A percentile compares a stretch with the other conserved stretches of the same genome.
Conservation (phyloP, 768 basidiomycete species). For the Cystobasidium onofrii region DNA sequence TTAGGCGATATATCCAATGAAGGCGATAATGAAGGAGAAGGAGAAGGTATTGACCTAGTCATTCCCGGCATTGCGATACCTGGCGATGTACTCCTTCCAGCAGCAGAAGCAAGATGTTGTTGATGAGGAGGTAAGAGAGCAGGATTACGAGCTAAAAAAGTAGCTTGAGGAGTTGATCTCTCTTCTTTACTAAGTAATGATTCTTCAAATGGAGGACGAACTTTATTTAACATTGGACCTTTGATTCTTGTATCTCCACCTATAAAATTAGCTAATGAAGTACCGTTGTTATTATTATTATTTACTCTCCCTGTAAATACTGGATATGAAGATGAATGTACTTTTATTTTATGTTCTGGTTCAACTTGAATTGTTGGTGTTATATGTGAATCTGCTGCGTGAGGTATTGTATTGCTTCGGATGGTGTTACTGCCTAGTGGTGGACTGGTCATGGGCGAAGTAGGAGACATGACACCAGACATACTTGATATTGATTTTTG, state of each 20-base stretch:
- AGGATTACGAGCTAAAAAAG: not conserved
- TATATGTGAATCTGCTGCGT: no score
- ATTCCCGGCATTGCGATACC: slow-evolving; percentile 9
- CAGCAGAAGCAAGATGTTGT: no score
- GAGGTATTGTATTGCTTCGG: not conserved
- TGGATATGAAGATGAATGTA: not conserved
- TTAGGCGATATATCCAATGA: not conserved
- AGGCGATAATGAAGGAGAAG: not conserved
- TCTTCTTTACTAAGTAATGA: not conserved
- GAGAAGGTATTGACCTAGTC: not conserved
- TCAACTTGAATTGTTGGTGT: not conserved
- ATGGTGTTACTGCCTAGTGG: not conserved
- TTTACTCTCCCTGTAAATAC: not conserved
- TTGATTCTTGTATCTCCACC: slow-evolving; percentile 6
- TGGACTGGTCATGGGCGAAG: not conserved
- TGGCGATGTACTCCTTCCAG: not conserved
- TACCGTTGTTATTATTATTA: not conserved
- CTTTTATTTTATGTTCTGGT: not conserved
- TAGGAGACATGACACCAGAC: not conserved
- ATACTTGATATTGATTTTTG: not conserved
- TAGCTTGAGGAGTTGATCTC: not conserved
- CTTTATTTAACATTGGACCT: slow-evolving; percentile 17
- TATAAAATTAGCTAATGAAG: slow-evolving; percentile 20
- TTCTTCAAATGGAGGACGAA: not conserved
- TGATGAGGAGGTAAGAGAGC: not conserved